Evolutionary conservation across 768 basidiomycete species (phyloP), one percentile per base, ranked within the genome.

Genomic region (Flagelloscypha sp.): DNA sequence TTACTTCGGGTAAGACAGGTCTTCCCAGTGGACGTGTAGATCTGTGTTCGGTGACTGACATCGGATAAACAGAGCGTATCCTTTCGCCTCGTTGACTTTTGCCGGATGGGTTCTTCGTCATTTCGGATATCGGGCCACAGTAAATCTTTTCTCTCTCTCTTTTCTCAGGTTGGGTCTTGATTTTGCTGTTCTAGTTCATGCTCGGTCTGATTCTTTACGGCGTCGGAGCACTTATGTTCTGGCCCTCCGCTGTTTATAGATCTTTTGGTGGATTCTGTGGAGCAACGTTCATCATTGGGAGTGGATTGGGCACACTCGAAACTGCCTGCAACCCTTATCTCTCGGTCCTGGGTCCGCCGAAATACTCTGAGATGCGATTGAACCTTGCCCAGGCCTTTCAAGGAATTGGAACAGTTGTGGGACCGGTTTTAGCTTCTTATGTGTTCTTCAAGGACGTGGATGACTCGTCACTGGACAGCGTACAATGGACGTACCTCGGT

Each of bases 191-290:
- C n/a, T n/a, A n/a, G 0, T 59, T 59, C 35, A 59, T 59, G 13
- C 43, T 59, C 23, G 58, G 58, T 3, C 44, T 59, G 4, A 30
- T 40, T 1, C 40, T 59, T 8, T 54, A 59, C 27, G 58, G 58
- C 2, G 45, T 59, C 25, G 58, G 58, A 10, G 58, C 58, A 8
- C 42, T 59, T 15, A 40, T 58, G 40, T 58, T 59, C 56, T 59
- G 58, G 58, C 58, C 58, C 5, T 56, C 58, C 7, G 56, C 45
- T 3, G 49, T 59, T 10, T 55, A 58, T 27, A 45, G 48, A 24
- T 56, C 54, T 6, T 59, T 59, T 34, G 58, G 58, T 10, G 58
- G 58, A 8, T 59, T 59, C 37, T 59, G 58, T 20, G 58, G 56
- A 9, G 58, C 58, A 4, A 59, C 58, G 2, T 59, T 59, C 38